These are phyloP conservation scores for Quercus lobata DNA, from an alignment of 331 rosid species.

Conservation along the genomic window DNA sequence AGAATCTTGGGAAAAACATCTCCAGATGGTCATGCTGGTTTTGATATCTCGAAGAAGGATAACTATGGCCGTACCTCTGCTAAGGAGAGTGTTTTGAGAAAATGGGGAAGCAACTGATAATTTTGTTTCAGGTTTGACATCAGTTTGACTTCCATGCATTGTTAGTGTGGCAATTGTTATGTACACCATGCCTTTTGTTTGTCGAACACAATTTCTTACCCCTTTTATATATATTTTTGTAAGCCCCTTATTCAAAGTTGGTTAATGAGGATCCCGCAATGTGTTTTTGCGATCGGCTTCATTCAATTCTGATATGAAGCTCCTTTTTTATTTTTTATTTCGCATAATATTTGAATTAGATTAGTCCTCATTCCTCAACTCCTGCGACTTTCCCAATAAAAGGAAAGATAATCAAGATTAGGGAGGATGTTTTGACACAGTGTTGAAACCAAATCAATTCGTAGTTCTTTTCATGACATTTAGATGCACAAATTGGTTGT, in stretches of 20 bases:
- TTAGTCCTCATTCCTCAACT: too few species aligned
- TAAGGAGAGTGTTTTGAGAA: constrained; percentile 65
- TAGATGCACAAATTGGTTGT: neutral
- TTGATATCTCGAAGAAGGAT: constrained; percentile 38
- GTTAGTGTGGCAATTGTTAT: constrained; percentile 2
- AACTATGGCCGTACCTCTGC: constrained; percentile 50
- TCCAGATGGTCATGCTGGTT: constrained; percentile 22
- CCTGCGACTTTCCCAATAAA: too few species aligned
- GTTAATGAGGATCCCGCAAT: neutral
- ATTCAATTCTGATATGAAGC: neutral
- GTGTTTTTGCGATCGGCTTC: neutral
- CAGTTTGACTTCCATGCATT: constrained; percentile 10
- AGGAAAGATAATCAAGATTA: too few species aligned
- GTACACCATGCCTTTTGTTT: constrained; percentile 3
- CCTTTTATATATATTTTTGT: neutral
- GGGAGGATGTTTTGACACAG: neutral
- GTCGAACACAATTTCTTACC: neutral
- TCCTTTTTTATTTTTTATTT: neutral
- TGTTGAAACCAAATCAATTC: neutral
- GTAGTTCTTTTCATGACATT: too few species aligned
- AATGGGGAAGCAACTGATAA: constrained; percentile 69
- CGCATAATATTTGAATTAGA: neutral
- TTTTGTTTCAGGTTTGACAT: constrained; percentile 28
- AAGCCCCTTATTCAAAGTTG: neutral
- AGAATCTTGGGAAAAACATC: constrained; percentile 43